Evolutionary conservation across 495 filamentous ascomycete genomes (phyloP).

Genomic region (Diplogelasinospora grovesii): DNA sequence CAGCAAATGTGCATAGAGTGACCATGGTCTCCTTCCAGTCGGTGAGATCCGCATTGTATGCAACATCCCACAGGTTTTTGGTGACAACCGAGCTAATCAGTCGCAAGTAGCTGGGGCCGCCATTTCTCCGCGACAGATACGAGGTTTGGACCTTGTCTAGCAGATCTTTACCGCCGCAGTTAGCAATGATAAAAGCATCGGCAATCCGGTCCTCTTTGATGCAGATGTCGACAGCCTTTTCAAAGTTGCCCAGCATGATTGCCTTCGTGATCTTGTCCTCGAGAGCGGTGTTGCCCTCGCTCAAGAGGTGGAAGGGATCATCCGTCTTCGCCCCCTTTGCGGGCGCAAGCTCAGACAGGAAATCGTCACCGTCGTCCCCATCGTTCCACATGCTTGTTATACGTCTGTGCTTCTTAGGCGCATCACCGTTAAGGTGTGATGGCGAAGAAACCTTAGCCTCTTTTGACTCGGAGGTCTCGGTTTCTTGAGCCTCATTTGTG

Average conservation of each 20-base stretch:
- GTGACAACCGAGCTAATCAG: slow-evolving; percentile 86
- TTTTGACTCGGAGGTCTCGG: slow-evolving; percentile 24
- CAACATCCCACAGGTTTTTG: slow-evolving; percentile 97
- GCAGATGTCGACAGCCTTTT: slow-evolving; percentile 81
- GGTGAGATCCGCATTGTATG: slow-evolving; percentile 84
- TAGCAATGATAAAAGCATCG: slow-evolving; percentile 96
- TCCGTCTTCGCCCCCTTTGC: slow-evolving; percentile 48
- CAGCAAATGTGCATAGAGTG: slow-evolving; percentile 88
- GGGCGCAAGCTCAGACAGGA: slow-evolving; percentile 65
- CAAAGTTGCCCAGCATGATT: slow-evolving; percentile 83
- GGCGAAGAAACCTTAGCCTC: slow-evolving; percentile 39
- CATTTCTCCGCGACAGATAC: slow-evolving; percentile 77
- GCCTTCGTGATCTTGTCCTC: slow-evolving; percentile 84
- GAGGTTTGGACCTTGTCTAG: slow-evolving; percentile 89
- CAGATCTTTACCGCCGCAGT: slow-evolving; percentile 88
- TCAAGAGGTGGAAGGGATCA: slow-evolving; percentile 58
- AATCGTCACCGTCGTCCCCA: slow-evolving; percentile 72
- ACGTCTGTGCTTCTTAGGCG: slow-evolving; percentile 34
- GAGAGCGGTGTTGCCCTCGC: slow-evolving; percentile 67
- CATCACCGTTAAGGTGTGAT: slow-evolving; percentile 26
- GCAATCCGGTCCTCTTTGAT: slow-evolving; percentile 83
- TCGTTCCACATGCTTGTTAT: slow-evolving; percentile 43
- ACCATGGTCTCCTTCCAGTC: slow-evolving; percentile 98
- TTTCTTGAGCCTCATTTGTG: slow-evolving; percentile 40
- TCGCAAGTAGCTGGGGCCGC: slow-evolving; percentile 85